These are phyloP conservation scores for Leccinum longicurvipes DNA, from an alignment of 768 basidiomycete genomes.

Conservation along the genomic window DNA sequence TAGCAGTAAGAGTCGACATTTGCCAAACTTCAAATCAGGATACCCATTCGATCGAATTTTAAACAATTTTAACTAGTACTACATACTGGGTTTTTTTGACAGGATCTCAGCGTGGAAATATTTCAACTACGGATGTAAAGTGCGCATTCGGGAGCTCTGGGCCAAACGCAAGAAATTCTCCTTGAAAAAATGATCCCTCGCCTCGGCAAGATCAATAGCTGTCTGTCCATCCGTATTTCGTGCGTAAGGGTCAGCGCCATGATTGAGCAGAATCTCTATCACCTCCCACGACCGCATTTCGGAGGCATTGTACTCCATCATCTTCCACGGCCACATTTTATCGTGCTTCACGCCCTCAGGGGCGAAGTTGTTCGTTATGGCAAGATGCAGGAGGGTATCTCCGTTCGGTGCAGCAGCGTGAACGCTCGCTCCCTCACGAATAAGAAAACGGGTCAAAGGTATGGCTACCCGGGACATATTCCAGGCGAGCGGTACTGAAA, in stretches of 20 bases:
- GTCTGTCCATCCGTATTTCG: not conserved
- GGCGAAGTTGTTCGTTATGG: not conserved
- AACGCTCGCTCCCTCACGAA: not conserved
- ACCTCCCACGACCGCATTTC: no score
- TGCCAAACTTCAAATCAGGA: no score
- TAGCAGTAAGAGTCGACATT: no score
- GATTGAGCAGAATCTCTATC: not conserved
- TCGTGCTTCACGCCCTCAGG: not conserved
- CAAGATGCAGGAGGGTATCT: not conserved
- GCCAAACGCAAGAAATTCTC: constrained; percentile 9
- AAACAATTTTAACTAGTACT: no score
- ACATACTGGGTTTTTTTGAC: no score
- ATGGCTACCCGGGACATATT: not conserved
- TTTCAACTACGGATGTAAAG: not conserved
- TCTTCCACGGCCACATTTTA: not conserved
- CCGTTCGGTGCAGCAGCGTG: not conserved
- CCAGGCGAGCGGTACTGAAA: no score
- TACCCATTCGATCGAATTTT: no score
- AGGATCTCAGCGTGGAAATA: no score
- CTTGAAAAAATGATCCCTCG: not conserved
- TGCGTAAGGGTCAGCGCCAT: not conserved
- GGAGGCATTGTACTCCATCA: not conserved
- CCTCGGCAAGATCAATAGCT: not conserved
- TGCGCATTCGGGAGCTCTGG: not conserved
- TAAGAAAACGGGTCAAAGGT: not conserved